Base-by-base conservation (phyloP, 352 stramenopile species). In the Globisporangium cederbergense region DNA sequence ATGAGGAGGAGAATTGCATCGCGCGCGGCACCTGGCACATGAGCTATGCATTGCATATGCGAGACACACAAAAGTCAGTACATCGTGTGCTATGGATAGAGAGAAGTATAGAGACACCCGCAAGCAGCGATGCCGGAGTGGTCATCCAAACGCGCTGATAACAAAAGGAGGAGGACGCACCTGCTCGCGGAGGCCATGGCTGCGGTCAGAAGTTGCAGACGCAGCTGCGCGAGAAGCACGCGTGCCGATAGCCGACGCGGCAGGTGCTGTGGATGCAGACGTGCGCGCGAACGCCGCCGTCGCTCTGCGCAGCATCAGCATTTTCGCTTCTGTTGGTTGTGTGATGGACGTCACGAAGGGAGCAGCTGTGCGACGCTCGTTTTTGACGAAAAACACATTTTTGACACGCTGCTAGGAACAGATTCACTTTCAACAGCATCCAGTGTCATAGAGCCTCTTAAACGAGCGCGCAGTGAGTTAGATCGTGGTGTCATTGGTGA, bases 401-500 rank as follows among this genome's bases (percentile, higher is more conserved):
- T 7, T 36, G 10, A 49, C 6, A 50, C 43, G 22, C 4, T 50
- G 43, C 22, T 18, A 50, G 22, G 14, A 50, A 20, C 0, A 49
- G 32, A 36, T 2, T 36, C 32, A 36, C 3, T 36, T 36, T 7
- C 32, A 7, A 36, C 32, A 3, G 0, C 32, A 36, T 36, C 6
- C 22, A 25, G 22, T 78, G 11, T 72, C 70, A 51, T 90, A 80
- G 2, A 95, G 67, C 1, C 62, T 62, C 34, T 89, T 72, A 42
- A 95, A 95, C 0, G 85, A 95, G 20, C 81, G 74, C 14, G 96
- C 74, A 0, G 89, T 93, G 51, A 97, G 78, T 62, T 95, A 83
- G 49, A 97, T 90, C 0, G 91, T 92, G 25, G 89, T 85, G 47
- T 95, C 85, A 30, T 94, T 93, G 3, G 95, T 95, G 22, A 97